Percentiles rank a stretch among this genome's conserved stretches.
Conservation (phyloP, 257 asterid genomes). For the Marsdenia floribunda region DNA sequence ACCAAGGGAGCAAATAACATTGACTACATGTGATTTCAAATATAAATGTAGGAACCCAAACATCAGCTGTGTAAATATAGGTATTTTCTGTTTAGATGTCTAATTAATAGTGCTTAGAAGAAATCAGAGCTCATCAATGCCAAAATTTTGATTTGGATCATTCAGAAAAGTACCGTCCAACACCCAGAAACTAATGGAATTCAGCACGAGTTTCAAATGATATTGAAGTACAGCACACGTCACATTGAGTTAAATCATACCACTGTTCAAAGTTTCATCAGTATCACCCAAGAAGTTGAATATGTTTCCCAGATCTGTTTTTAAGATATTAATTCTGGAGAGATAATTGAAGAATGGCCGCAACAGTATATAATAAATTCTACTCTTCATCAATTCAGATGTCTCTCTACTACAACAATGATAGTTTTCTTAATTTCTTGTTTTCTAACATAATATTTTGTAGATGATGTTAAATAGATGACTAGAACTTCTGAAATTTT, state of each 20-base stretch:
- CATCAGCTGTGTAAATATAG: no score
- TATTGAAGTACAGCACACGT: no score
- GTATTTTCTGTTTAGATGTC: no score
- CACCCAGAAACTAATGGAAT: no score
- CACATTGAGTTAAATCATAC: background rate
- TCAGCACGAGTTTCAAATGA: no score
- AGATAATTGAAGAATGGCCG: background rate
- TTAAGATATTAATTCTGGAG: background rate
- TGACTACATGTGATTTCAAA: no score
- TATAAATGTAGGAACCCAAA: no score
- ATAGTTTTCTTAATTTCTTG: background rate
- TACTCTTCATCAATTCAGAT: background rate
- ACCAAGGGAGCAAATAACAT: background rate
- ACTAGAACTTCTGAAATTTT: background rate
- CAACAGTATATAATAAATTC: background rate
- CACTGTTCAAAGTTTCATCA: background rate
- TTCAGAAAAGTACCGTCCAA: no score
- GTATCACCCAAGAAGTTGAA: background rate
- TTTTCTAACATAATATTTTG: background rate
- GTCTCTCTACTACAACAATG: background rate
- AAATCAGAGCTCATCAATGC: no score
- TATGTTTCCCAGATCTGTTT: background rate
- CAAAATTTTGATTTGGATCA: no score
- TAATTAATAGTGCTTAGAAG: no score
- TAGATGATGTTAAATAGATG: background rate